Evolutionary conservation across 75 land plant genomes (phyloP), one percentile per base, ranked within the genome.

Genomic region (Picea sitchensis): DNA sequence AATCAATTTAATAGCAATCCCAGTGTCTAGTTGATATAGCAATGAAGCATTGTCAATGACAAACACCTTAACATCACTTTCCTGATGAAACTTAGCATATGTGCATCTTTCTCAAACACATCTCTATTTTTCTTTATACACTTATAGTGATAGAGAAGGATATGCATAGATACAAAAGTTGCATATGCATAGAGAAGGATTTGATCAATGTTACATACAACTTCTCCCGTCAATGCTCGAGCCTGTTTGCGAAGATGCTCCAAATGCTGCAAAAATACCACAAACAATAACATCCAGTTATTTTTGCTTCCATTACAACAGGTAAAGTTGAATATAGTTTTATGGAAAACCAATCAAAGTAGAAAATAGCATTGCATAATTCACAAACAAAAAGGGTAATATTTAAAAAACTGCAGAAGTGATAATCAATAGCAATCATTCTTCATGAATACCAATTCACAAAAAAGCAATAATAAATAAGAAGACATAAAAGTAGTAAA

Each of bases 191-290:
- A 26, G 26, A 26, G 26, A 26, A 26, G 26, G 26, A 65, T 65
- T 65, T 65, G 69, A 65, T 34, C 41, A 34, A 32, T 65, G 73
- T 41, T 41, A 69, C 73, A 38, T 69, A 69, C 73, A 69, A 69
- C 73, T 69, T 69, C 73, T 44, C 73, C 73, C 41, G 73, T 69
- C 73, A 69, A 18, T 18, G 47, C 73, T 18, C 73, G 73, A 41
- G 73, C 73, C 11, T 41, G 73, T 36, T 69, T 69, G 73, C 73
- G 73, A 69, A 69, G 73, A 38, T 69, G 73, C 47, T 69, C 73
- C 47, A 69, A 69, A 41, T 68, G 72, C 72, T 68, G 72, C 18
- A 68, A 18, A 38, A 68, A 68, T 68, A 34, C 34, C 47, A 31
- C 34, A 31, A 68, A 38, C 47, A 68, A 68, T 5, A 18, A 17